Conservation (phyloP, 371 early-diverging fungal genomes). For the Circinella minor region DNA sequence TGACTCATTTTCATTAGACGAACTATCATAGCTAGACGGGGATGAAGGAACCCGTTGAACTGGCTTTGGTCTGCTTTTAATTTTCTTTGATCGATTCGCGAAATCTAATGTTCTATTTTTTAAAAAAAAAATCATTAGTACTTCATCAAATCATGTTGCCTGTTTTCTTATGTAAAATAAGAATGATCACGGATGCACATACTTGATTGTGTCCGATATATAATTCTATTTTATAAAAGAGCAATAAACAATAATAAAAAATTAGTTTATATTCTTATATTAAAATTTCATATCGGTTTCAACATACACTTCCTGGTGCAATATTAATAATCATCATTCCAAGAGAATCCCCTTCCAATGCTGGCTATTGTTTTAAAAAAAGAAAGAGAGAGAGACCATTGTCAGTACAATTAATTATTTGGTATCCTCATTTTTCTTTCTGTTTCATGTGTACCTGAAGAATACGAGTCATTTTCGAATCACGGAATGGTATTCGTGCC, state of each 20-base stretch:
- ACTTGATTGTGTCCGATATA: neutral
- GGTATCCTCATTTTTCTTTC: too few relatives aligned
- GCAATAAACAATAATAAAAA: neutral
- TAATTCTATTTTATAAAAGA: neutral
- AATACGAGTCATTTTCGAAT: constrained; percentile 79
- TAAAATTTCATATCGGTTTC: neutral
- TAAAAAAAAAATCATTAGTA: neutral
- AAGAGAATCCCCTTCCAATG: constrained; percentile 64
- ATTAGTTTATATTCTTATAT: neutral
- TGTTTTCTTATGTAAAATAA: neutral
- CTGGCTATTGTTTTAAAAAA: constrained; percentile 35
- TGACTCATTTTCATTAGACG: neutral
- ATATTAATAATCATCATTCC: constrained; percentile 73
- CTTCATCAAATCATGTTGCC: neutral
- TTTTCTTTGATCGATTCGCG: constrained; percentile 68
- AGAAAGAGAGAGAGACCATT: neutral
- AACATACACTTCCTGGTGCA: constrained; percentile 55
- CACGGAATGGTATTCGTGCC: constrained; percentile 71
- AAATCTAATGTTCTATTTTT: constrained; percentile 66
- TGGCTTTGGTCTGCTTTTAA: constrained; percentile 51
- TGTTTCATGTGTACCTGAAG: constrained; percentile 47
- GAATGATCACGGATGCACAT: neutral
- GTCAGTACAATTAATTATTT: neutral
- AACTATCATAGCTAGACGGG: neutral
- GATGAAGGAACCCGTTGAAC: neutral